Evolutionary conservation across 2,329 filamentous ascomycete genomes (phyloP).

Genomic region (Colletotrichum caudatum): DNA sequence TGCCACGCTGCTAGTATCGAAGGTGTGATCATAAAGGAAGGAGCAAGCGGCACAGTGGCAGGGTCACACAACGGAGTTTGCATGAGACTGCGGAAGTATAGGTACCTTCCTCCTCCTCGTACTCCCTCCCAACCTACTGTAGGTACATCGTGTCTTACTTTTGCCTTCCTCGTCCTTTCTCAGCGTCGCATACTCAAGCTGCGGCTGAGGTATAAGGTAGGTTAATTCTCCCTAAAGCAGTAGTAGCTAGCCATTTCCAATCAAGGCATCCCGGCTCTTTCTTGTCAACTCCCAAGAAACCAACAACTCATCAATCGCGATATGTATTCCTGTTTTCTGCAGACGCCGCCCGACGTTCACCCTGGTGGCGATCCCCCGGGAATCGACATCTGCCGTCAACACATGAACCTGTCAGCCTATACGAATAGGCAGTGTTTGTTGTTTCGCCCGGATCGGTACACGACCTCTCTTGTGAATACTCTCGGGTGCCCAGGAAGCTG

Average conservation of each 20-base stretch:
- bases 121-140: background rate
- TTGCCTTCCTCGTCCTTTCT: too few species aligned
- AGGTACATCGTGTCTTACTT: too few species aligned
- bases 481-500: background rate
- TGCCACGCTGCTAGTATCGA: constrained; percentile 1
- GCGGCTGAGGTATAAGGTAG: background rate
- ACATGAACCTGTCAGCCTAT: background rate
- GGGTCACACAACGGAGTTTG: background rate
- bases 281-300: background rate
- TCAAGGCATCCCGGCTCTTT: background rate
- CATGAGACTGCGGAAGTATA: constrained; percentile 4
- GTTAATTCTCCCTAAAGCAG: background rate
- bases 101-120: background rate
- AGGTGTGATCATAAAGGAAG: background rate
- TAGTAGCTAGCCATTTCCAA: background rate
- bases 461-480: background rate
- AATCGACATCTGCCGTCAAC: constrained; percentile 15
- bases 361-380: constrained; percentile 26
- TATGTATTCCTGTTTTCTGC: background rate
- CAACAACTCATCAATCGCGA: background rate
- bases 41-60: background rate
- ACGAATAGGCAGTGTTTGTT: too few species aligned
- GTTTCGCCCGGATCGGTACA: background rate
- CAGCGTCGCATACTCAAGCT: background rate
- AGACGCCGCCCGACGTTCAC: background rate